These are phyloP conservation scores for Lentinus brumalis DNA, from an alignment of 768 basidiomycete species.

Conservation along the genomic window DNA sequence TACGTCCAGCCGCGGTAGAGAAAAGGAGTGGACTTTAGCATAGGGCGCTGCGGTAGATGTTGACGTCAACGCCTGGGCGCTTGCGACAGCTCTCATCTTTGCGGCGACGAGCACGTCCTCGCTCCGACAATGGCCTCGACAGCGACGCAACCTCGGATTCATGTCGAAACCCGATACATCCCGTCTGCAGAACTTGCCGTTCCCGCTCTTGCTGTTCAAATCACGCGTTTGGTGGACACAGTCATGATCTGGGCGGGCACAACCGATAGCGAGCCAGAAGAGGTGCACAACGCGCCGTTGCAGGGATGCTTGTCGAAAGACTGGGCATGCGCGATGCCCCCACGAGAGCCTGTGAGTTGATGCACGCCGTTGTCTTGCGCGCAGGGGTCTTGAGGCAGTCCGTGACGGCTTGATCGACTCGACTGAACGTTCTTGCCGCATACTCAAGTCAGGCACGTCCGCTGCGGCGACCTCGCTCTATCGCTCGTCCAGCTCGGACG, in stretches of 20 bases:
- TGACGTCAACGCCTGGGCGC: too few relatives aligned
- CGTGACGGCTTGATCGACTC: conserved; percentile 13
- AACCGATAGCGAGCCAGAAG: conserved; percentile 50
- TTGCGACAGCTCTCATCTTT: too few relatives aligned
- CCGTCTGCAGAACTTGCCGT: conserved; percentile 50
- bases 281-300: conserved; percentile 45
- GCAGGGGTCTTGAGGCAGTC: conserved; percentile 1
- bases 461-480: conserved; percentile 64
- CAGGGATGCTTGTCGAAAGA: conserved; percentile 66
- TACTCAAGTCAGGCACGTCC: conserved; percentile 25
- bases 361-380: not conserved
- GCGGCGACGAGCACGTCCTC: too few relatives aligned
- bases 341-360: conserved; percentile 35
- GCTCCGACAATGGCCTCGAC: not conserved
- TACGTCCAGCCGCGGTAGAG: not conserved
- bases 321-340: conserved; percentile 85
- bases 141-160: conserved; percentile 30
- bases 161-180: conserved; percentile 52
- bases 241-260: conserved; percentile 84
- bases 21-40: too few relatives aligned
- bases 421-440: conserved; percentile 9
- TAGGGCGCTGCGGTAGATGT: too few relatives aligned
- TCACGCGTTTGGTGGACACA: conserved; percentile 66
- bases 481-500: conserved; percentile 60
- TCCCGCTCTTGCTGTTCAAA: conserved; percentile 64